A percentile compares a stretch with the other conserved stretches of the same genome.
Conservation (phyloP, 164 flowering plant genomes). For the Protea cynaroides region DNA sequence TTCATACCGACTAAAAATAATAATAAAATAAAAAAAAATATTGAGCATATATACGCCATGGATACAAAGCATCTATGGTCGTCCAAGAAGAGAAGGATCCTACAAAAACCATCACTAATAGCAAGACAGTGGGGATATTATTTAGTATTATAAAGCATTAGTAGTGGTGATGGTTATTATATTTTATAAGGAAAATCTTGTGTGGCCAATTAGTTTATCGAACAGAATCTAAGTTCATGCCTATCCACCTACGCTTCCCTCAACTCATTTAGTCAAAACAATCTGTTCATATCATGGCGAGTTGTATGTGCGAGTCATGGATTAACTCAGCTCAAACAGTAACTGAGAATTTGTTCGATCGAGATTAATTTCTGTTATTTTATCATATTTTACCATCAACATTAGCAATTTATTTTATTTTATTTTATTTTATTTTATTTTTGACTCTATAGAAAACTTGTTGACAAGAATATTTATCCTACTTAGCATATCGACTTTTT, state of each 20-base stretch:
- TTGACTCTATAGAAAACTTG: no score
- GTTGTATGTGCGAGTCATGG: not conserved
- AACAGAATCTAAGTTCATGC: not conserved
- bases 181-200: not conserved
- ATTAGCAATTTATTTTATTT: no score
- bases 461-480: no score
- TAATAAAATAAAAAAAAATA: no score
- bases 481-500: no score
- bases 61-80: not conserved
- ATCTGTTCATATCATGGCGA: not conserved
- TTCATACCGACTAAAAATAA: no score
- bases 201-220: not conserved
- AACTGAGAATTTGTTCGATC: no score
- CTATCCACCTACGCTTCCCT: not conserved
- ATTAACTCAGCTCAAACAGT: not conserved
- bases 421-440: no score
- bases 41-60: not conserved
- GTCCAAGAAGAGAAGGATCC: not conserved
- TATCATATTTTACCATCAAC: no score
- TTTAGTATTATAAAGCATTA: not conserved
- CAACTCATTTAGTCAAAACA: not conserved
- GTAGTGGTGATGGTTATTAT: not conserved
- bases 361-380: no score
- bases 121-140: not conserved
- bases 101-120: not conserved